Conservation (phyloP, 2,329 filamentous ascomycete species). For the Alternaria gansuensis region DNA sequence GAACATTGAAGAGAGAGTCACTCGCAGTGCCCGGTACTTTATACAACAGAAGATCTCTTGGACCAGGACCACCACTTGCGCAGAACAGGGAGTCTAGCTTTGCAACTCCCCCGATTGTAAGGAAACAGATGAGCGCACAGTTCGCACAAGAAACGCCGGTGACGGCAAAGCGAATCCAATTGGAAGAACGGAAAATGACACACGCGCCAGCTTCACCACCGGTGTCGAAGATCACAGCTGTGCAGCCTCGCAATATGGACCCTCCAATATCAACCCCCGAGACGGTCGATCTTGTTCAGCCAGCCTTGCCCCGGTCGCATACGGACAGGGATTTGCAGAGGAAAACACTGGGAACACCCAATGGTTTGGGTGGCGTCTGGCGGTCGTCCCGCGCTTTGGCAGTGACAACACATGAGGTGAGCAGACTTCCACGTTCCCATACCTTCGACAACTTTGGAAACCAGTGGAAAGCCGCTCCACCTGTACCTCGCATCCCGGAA, state of each 20-base stretch:
- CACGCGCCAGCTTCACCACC: slow-evolving; percentile 2
- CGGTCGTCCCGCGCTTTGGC: slow-evolving; percentile 33
- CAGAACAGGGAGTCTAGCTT: slow-evolving; percentile 31
- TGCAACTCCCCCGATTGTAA: slow-evolving; percentile 25
- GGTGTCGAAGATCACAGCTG: slow-evolving; percentile 14
- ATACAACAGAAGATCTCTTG: slow-evolving; percentile 31
- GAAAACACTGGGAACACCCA: slow-evolving; percentile 33
- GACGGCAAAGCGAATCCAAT: slow-evolving; percentile 27
- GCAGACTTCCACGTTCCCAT: slow-evolving; percentile 41
- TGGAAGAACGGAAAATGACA: slow-evolving; percentile 15
- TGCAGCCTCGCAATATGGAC: slow-evolving; percentile 28
- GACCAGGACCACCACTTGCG: slow-evolving; percentile 16
- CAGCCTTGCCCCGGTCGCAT: slow-evolving; percentile 24
- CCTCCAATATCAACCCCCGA: slow-evolving; percentile 25
- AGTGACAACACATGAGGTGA: slow-evolving; percentile 46
- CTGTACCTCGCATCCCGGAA: slow-evolving; percentile 39
- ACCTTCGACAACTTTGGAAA: slow-evolving; percentile 40
- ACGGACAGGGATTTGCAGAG: slow-evolving; percentile 33
- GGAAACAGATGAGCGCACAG: slow-evolving; percentile 33
- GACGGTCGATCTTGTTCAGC: background rate
- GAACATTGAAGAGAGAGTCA: slow-evolving; percentile 29
- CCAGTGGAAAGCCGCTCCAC: slow-evolving; percentile 28
- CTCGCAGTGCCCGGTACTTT: slow-evolving; percentile 24
- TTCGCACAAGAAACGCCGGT: slow-evolving; percentile 32
- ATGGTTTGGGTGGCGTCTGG: slow-evolving; percentile 32